These are phyloP conservation scores for Boeremia lycopersici DNA, from an alignment of 2,329 filamentous ascomycete genomes.

Conservation along the genomic window DNA sequence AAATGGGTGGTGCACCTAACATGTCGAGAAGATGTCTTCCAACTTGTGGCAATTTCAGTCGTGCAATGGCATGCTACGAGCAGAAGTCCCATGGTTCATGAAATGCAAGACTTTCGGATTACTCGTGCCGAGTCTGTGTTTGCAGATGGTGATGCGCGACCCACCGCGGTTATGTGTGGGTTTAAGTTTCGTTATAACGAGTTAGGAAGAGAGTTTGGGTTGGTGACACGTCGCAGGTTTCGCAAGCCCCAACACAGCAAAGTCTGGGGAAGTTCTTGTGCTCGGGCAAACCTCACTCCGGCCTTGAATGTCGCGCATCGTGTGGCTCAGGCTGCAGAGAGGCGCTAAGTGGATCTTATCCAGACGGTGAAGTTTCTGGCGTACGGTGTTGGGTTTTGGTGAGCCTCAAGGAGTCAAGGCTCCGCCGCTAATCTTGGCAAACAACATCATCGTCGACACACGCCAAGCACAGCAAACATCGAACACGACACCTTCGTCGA, in stretches of 20 bases:
- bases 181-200: conserved; percentile 28
- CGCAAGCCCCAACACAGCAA: conserved; percentile 24
- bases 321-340: conserved; percentile 13
- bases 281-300: conserved; percentile 31
- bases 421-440: not conserved
- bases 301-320: conserved; percentile 17
- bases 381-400: not conserved
- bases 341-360: not conserved
- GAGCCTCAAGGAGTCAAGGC: not conserved
- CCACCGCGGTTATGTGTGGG: conserved; percentile 17
- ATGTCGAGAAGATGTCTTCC: not conserved
- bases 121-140: conserved; percentile 15
- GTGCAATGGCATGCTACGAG: not conserved
- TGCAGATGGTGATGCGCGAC: conserved; percentile 24
- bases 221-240: conserved; percentile 43
- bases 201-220: conserved; percentile 27
- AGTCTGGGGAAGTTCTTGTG: conserved; percentile 24
- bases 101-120: conserved; percentile 5
- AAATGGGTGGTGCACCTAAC: no score
- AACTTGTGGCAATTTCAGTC: not conserved
- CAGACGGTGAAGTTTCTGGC: conserved; percentile 3
- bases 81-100: conserved; percentile 7
- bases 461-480: conserved; percentile 6
- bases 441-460: not conserved
- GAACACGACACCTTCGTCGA: not conserved